Evolutionary conservation across 2,329 filamentous ascomycete species (phyloP).

Genomic region (Talaromyces sp.): DNA sequence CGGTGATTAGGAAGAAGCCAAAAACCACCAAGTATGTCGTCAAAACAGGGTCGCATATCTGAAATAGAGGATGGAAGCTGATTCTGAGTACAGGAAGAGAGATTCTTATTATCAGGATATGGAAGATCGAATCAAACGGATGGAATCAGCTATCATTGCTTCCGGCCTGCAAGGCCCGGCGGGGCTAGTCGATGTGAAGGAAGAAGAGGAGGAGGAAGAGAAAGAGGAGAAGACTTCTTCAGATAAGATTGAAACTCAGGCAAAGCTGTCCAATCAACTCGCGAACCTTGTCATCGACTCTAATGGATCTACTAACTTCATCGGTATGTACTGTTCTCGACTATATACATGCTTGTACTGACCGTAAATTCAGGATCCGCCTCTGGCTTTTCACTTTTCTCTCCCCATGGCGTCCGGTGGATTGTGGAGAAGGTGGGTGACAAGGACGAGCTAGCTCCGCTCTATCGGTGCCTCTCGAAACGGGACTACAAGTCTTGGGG

Average conservation of each 20-base stretch:
- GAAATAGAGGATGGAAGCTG: background rate
- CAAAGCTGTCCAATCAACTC: slow-evolving; percentile 12
- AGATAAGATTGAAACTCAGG: slow-evolving; percentile 12
- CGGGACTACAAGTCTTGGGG: background rate
- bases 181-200: background rate
- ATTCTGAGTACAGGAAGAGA: background rate
- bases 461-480: background rate
- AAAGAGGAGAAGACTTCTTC: slow-evolving; percentile 1
- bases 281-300: slow-evolving; percentile 9
- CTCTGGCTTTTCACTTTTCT: slow-evolving; percentile 16
- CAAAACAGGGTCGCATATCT: background rate
- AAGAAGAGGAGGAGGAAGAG: background rate
- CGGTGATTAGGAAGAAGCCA: slow-evolving; percentile 6
- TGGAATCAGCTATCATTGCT: slow-evolving; percentile 16
- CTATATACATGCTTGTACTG: background rate
- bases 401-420: slow-evolving; percentile 10
- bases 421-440: slow-evolving; percentile 7
- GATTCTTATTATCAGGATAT: slow-evolving; percentile 13
- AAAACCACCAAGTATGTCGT: background rate
- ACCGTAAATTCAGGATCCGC: slow-evolving; percentile 2
- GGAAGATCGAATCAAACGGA: slow-evolving; percentile 11
- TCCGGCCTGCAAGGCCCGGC: background rate
- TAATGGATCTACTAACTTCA: slow-evolving; percentile 11
- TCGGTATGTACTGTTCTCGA: background rate
- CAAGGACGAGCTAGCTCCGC: background rate